Evolutionary conservation across 768 basidiomycete genomes (phyloP), one percentile per base, ranked within the genome.

Genomic region (Termitomyces titanicus): DNA sequence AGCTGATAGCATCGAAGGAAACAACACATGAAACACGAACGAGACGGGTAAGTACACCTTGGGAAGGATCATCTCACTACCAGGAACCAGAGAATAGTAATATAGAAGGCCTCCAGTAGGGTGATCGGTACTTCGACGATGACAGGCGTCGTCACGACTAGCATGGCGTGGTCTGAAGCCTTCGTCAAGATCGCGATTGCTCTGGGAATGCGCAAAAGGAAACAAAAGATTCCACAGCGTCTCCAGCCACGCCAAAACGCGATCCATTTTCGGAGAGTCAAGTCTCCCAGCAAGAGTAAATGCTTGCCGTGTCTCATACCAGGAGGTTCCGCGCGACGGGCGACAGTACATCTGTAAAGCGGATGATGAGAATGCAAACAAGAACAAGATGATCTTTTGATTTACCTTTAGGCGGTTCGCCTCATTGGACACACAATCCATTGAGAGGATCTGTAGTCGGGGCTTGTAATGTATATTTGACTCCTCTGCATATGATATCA

Each of bases 41-140:
- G 65, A 60, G 43, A 70, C 68, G 17, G 70, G 70, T 22, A 71
- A 51, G 45, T 71, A 71, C 12, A 71, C 59, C 52, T 71, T 71
- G 5, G 70, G 70, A 29, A 66, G 63, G 6, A 70, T 62, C 40
- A 61, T 63, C 33, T 63, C 58, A 25, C 59, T 64, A 1, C 65
- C 65, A 34, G 70, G 65, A 50, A 64, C 59, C 0, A 71, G 57
- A 11, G 66, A 68, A 46, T 68, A 71, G 51, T 71, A 71, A 48
- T 65, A 71, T 4, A 71, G 55, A 12, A 69, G 56, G 6, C 68
- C 68, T 11, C 63, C 60, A 11, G 63, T 57, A 31, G 68, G 66
- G 44, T 68, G 70, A 25, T 68, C 64, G 3, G 53, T 55, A 29
- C 54, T 54, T 33, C 56, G 20, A 12, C 56, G 61, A 25, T 56